Percentiles rank a stretch among this genome's conserved stretches.
These are phyloP conservation scores for Speleostelium caveatum DNA, from an alignment of 78 protist genomes.

Conservation along the genomic window DNA sequence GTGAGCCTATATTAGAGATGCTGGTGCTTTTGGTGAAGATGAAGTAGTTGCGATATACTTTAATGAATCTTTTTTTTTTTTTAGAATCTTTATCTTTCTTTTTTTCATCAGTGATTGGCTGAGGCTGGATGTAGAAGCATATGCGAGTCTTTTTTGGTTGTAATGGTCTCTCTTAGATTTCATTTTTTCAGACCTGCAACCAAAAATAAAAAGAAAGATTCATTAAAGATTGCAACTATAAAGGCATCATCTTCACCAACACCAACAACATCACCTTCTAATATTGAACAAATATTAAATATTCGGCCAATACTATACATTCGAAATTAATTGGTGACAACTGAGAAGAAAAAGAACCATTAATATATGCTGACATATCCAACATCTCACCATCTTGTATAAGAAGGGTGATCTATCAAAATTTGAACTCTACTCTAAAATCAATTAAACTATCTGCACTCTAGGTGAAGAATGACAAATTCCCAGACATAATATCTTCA, in stretches of 20 bases:
- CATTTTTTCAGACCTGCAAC: too few species aligned
- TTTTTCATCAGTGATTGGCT: slow-evolving; percentile 28
- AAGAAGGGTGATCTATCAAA: not conserved
- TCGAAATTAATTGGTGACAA: too few species aligned
- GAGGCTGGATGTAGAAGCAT: slow-evolving; percentile 54
- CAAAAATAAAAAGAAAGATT: too few species aligned
- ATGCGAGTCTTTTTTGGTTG: slow-evolving; percentile 13
- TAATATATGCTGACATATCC: too few species aligned
- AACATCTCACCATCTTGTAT: slow-evolving; percentile 1
- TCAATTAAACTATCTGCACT: slow-evolving; percentile 59
- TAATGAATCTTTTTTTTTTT: slow-evolving; percentile 7
- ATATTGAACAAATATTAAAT: too few species aligned
- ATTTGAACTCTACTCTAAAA: not conserved
- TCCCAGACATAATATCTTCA: slow-evolving; percentile 72
- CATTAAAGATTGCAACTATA: too few species aligned
- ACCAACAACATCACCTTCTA: too few species aligned
- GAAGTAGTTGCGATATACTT: not conserved
- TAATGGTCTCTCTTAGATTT: slow-evolving; percentile 40
- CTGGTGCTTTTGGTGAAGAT: not conserved
- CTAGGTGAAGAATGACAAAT: slow-evolving; percentile 69
- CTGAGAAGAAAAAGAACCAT: too few species aligned
- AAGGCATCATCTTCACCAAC: too few species aligned
- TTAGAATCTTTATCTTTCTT: too few species aligned
- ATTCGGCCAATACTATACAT: too few species aligned
- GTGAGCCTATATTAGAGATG: not conserved